Evolutionary conservation across 2,329 filamentous ascomycete genomes (phyloP).

Genomic region (Pseudogymnoascus sp.): DNA sequence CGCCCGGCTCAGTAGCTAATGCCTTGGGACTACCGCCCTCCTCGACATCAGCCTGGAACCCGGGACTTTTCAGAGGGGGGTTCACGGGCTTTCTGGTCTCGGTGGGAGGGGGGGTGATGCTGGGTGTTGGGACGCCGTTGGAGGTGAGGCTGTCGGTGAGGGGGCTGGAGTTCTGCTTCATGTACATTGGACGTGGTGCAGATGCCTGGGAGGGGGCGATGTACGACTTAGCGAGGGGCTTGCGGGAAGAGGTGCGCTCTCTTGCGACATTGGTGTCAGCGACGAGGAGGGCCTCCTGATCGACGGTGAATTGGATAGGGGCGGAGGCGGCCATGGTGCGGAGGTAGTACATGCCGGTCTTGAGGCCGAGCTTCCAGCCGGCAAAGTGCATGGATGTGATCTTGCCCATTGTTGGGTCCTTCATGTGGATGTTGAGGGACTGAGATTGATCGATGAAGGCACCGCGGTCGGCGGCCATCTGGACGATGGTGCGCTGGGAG

Average conservation of each 20-base stretch:
- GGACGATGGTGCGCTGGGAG: conserved; percentile 86
- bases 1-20: conserved; percentile 62
- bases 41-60: conserved; percentile 69
- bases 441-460: conserved; percentile 99
- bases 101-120: conserved; percentile 55
- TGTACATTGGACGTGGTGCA: conserved; percentile 61
- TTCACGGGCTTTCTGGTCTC: conserved; percentile 32
- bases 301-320: conserved; percentile 98
- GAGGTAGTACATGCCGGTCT: conserved; percentile 99
- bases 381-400: conserved; percentile 99
- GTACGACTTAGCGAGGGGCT: conserved; percentile 46
- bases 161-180: conserved; percentile 42
- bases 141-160: conserved; percentile 30
- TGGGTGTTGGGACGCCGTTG: conserved; percentile 63
- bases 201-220: conserved; percentile 41
- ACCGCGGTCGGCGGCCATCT: conserved; percentile 97
- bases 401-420: conserved; percentile 98
- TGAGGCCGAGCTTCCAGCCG: conserved; percentile 97
- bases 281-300: conserved; percentile 88
- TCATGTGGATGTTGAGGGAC: conserved; percentile 99
- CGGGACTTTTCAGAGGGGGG: conserved; percentile 53
- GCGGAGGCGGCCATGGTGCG: conserved; percentile 94
- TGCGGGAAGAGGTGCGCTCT: conserved; percentile 60
- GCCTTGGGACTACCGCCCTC: conserved; percentile 76
- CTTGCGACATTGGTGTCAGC: conserved; percentile 72